phyloP scores from a whole-genome alignment of 2,329 filamentous ascomycete species.

The Acephala macrosclerotiorum region DNA sequence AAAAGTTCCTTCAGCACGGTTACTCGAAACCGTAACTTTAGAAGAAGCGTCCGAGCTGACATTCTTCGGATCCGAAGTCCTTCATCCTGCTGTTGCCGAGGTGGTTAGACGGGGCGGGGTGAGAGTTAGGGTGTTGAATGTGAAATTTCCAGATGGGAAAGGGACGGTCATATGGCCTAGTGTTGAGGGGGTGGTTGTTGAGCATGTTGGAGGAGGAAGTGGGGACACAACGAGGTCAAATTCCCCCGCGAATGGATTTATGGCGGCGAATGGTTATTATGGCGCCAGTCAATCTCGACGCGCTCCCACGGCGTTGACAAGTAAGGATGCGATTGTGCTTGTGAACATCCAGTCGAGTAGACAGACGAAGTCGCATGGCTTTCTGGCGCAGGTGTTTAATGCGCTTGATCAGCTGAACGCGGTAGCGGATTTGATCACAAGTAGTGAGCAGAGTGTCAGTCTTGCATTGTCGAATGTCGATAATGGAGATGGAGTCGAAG shows the following conservation, averaged over 20 bases:
- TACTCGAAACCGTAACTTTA: slow-evolving; percentile 67
- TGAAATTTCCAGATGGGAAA: not conserved
- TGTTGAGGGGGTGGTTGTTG: not conserved
- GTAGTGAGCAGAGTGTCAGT: slow-evolving; percentile 55
- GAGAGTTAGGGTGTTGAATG: slow-evolving; percentile 6
- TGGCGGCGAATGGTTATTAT: slow-evolving; percentile 9
- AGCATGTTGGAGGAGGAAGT: not conserved
- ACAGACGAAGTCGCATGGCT: slow-evolving; percentile 59
- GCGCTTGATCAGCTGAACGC: slow-evolving; percentile 57
- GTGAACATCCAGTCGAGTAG: slow-evolving; percentile 61
- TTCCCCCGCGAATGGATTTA: slow-evolving; percentile 41
- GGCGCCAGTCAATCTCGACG: slow-evolving; percentile 30
- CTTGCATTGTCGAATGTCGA: slow-evolving; percentile 60
- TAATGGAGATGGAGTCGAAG: slow-evolving; percentile 47
- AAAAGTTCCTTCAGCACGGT: slow-evolving; percentile 69
- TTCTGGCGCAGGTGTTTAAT: slow-evolving; percentile 60
- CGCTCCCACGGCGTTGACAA: slow-evolving; percentile 50
- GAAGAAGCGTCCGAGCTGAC: slow-evolving; percentile 72
- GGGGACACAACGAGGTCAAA: slow-evolving; percentile 46
- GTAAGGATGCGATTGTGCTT: slow-evolving; percentile 60
- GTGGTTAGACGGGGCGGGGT: not conserved
- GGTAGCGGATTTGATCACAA: slow-evolving; percentile 59
- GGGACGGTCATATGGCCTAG: slow-evolving; percentile 3
- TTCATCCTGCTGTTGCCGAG: not conserved
- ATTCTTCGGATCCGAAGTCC: slow-evolving; percentile 56